Base-by-base conservation (phyloP, 106 monocot species). In the Alisma plantagoaquatica region DNA sequence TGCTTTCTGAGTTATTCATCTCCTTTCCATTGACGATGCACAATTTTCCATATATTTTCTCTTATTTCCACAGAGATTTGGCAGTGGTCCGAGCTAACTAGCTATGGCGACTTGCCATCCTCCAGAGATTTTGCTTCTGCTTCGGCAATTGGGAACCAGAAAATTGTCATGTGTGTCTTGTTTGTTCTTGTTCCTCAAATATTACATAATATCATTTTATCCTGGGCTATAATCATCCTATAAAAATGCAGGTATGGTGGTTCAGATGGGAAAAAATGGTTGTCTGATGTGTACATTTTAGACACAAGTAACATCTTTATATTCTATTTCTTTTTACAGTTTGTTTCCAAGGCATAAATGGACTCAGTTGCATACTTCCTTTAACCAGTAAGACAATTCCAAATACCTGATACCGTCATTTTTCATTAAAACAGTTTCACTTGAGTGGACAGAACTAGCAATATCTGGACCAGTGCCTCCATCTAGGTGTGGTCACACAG, bases 41-140 rank as follows among this genome's bases (percentile, higher is more conserved):
- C 32, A 43, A 8, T 60, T 38, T 18, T 27, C 8, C 16, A 29
- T 27, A 23, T 24, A 58, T 3, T 42, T 22, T 14, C 22, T 2
- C 38, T 58, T 35, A 10, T 10, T n/a, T n/a, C n/a, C n/a, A 26
- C 62, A 93, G 96, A 98, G 51, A 78, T 88, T 63, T 98, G 96
- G 96, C 89, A 98, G 55, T 98, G 96, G 96, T 98, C 89, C 46
- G 96, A 98, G 49, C 57, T 98, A 23, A 98, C 89, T n/a, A 68
- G 82, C 61, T 98, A 62, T 77, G 96, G 96, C 67, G 89, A 98
- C 72, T 71, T 98, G 66, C 96, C 96, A 60, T 85, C 89, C 57
- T 74, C 84, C 46, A 51, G 96, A 49, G 96, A 98, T 53, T 98
- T 98, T 70, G 67, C 96, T 76, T 73, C 96, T 63, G 85, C 81